These are phyloP conservation scores for Suhomyces bolitotheri DNA, from an alignment of 1,139 yeast species.

Conservation along the genomic window DNA sequence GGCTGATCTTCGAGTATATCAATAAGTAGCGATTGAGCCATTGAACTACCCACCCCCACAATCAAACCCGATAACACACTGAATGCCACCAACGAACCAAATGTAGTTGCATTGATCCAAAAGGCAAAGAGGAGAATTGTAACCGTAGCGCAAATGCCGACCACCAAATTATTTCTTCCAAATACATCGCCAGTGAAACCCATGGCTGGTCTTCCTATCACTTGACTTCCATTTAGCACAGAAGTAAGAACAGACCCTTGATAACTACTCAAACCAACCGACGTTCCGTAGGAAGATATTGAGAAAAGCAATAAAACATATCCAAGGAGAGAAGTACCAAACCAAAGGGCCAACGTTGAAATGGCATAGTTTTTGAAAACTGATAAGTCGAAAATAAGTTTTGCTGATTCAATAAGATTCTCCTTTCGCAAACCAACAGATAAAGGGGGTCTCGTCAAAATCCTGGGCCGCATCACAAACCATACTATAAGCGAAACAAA, in stretches of 20 bases:
- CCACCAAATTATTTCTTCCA: slow-evolving; percentile 59
- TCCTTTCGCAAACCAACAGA: slow-evolving; percentile 22
- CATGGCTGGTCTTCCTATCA: slow-evolving; percentile 63
- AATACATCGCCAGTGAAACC: slow-evolving; percentile 58
- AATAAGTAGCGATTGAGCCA: slow-evolving; percentile 60
- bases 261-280: slow-evolving; percentile 53
- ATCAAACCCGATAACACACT: slow-evolving; percentile 53
- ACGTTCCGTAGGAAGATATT: slow-evolving; percentile 58
- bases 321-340: slow-evolving; percentile 52
- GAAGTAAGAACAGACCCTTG: slow-evolving; percentile 66
- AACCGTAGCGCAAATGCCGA: slow-evolving; percentile 30
- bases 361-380: slow-evolving; percentile 41
- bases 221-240: slow-evolving; percentile 61
- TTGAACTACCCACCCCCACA: slow-evolving; percentile 65
- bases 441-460: slow-evolving; percentile 32
- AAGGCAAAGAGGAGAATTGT: slow-evolving; percentile 42
- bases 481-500: slow-evolving; percentile 37
- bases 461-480: slow-evolving; percentile 48
- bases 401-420: slow-evolving; percentile 23
- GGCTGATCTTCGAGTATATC: slow-evolving; percentile 46
- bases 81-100: slow-evolving; percentile 53
- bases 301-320: slow-evolving; percentile 64
- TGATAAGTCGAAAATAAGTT: slow-evolving; percentile 29
- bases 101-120: slow-evolving; percentile 59
- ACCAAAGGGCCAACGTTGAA: slow-evolving; percentile 55